phyloP scores from a whole-genome alignment of 331 rosid genomes.

The Ulmus americana region DNA sequence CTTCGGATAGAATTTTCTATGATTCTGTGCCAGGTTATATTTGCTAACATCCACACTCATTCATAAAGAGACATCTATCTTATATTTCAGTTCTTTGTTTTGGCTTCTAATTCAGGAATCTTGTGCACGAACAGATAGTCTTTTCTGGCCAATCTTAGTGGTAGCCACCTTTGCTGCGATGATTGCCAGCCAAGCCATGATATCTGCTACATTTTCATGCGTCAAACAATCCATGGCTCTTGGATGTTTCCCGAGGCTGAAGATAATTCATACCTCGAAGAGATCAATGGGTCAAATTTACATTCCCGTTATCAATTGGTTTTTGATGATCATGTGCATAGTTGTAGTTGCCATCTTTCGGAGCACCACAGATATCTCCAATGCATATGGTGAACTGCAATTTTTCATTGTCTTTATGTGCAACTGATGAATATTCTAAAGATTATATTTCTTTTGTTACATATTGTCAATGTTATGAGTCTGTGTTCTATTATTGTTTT shows the following conservation, averaged over 20 bases:
- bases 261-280: slow-evolving; percentile 89
- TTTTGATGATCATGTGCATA: slow-evolving; percentile 87
- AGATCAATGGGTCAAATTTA: slow-evolving; percentile 88
- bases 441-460: slow-evolving; percentile 1
- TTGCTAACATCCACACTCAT: slow-evolving; percentile 18
- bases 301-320: slow-evolving; percentile 85
- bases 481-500: background rate
- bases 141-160: slow-evolving; percentile 97
- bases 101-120: slow-evolving; percentile 23
- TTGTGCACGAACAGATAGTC: slow-evolving; percentile 48
- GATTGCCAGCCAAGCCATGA: slow-evolving; percentile 99
- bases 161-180: slow-evolving; percentile 91
- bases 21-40: slow-evolving; percentile 84
- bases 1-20: slow-evolving; percentile 59
- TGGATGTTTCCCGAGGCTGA: slow-evolving; percentile 98
- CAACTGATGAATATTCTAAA: background rate
- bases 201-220: slow-evolving; percentile 95
- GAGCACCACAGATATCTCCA: slow-evolving; percentile 89
- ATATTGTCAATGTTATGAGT: background rate
- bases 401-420: background rate
- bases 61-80: slow-evolving; percentile 14
- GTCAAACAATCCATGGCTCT: slow-evolving; percentile 98
- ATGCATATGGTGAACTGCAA: slow-evolving; percentile 66
- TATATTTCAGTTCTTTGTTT: slow-evolving; percentile 10
- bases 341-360: slow-evolving; percentile 72